Percentiles rank a stretch among this genome's conserved stretches.
Evolutionary conservation across 2,329 filamentous ascomycete genomes (phyloP).

Genomic region (Metarhizium anisopliae): DNA sequence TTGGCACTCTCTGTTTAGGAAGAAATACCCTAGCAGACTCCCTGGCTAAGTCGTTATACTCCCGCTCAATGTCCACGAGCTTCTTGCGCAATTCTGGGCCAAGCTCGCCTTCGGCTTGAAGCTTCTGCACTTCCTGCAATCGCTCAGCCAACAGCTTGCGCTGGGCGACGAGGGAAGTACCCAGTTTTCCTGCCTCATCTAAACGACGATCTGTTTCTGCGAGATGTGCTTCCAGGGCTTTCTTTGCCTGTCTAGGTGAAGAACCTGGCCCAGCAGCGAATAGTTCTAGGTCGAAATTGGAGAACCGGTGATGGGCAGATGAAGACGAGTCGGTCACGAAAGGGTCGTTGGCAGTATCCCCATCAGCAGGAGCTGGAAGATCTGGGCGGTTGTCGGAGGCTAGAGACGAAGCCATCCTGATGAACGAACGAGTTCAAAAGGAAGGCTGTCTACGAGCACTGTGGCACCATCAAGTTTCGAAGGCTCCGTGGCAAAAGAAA

Average conservation of each 20-base stretch:
- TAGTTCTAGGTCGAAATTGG: conserved; percentile 70
- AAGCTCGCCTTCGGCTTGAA: conserved; percentile 68
- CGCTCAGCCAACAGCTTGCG: conserved; percentile 74
- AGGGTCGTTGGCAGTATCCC: conserved; percentile 39
- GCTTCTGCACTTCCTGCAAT: conserved; percentile 73
- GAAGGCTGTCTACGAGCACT: conserved; percentile 14
- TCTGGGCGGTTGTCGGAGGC: conserved; percentile 30
- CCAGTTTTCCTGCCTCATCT: conserved; percentile 82
- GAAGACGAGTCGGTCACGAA: conserved; percentile 42
- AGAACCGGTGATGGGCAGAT: conserved; percentile 58
- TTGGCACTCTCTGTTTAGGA: conserved; percentile 72
- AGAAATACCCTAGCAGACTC: conserved; percentile 86
- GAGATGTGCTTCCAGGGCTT: conserved; percentile 82
- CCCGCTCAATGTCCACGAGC: conserved; percentile 79
- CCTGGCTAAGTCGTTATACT: conserved; percentile 87
- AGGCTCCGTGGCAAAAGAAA: neutral
- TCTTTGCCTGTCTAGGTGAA: conserved; percentile 79
- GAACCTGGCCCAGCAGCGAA: conserved; percentile 68
- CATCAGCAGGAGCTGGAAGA: conserved; percentile 27
- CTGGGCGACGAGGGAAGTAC: conserved; percentile 80
- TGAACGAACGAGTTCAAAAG: conserved; percentile 12
- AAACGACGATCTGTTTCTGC: conserved; percentile 87
- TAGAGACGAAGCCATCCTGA: conserved; percentile 34
- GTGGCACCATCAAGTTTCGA: conserved; percentile 4
- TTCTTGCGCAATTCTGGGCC: conserved; percentile 74